Percentiles rank a stretch among this genome's conserved stretches.
Conservation (phyloP, 2,329 filamentous ascomycete genomes). For the Tolypocladium tropicale region DNA sequence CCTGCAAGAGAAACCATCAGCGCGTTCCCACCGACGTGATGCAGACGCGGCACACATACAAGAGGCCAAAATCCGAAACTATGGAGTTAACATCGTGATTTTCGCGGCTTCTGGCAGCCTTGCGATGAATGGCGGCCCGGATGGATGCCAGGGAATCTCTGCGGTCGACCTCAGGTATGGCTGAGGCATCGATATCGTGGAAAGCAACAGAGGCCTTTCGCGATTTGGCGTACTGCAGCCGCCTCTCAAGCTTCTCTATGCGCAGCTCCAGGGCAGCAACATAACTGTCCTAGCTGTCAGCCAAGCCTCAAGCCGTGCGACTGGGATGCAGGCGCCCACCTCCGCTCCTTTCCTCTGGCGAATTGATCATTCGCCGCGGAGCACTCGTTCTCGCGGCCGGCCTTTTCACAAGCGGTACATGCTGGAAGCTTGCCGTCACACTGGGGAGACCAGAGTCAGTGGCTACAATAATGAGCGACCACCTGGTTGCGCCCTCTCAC, state of each 20-base stretch:
- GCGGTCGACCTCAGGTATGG: slow-evolving; percentile 37
- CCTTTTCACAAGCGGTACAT: slow-evolving; percentile 90
- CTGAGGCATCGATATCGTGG: slow-evolving; percentile 43
- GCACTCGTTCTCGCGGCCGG: slow-evolving; percentile 76
- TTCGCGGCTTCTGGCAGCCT: slow-evolving; percentile 57
- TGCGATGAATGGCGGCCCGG: slow-evolving; percentile 52
- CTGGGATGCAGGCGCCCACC: slow-evolving; percentile 33
- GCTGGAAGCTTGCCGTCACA: slow-evolving; percentile 94
- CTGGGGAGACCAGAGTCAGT: slow-evolving; percentile 24
- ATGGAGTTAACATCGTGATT: slow-evolving; percentile 83
- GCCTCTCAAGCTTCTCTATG: slow-evolving; percentile 77
- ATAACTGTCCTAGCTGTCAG: slow-evolving; percentile 44
- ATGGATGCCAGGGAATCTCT: slow-evolving; percentile 55
- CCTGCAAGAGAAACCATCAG: slow-evolving; percentile 29
- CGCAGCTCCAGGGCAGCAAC: slow-evolving; percentile 89
- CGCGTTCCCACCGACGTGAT: not conserved
- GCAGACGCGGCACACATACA: slow-evolving; percentile 41
- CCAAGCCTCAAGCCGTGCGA: not conserved
- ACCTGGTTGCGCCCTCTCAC: slow-evolving; percentile 26
- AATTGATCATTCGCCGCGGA: slow-evolving; percentile 95
- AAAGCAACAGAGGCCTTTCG: slow-evolving; percentile 62
- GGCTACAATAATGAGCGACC: not conserved
- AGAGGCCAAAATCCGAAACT: slow-evolving; percentile 85
- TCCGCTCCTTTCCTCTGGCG: slow-evolving; percentile 87
- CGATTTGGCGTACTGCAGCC: slow-evolving; percentile 58